These are phyloP conservation scores for Aureobasidium melanogenum DNA, from an alignment of 2,329 filamentous ascomycete species.

Conservation along the genomic window DNA sequence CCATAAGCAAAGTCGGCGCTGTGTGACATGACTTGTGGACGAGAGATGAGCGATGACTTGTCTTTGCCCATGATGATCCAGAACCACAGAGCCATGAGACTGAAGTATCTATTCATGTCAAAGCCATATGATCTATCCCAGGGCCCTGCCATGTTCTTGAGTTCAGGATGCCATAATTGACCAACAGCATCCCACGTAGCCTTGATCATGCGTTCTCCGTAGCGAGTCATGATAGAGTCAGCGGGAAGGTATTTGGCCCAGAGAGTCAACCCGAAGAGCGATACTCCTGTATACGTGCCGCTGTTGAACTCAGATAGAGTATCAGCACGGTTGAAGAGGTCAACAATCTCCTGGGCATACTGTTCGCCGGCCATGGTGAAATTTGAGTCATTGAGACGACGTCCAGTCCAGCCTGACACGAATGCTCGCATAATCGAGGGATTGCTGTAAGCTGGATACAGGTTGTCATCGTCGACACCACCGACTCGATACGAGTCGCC, in stretches of 20 bases:
- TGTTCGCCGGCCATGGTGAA: conserved; percentile 50
- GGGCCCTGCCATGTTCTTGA: conserved; percentile 54
- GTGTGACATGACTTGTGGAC: conserved; percentile 49
- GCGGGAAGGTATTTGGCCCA: conserved; percentile 52
- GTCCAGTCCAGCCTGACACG: conserved; percentile 50
- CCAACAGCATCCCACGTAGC: conserved; percentile 46
- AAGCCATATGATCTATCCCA: conserved; percentile 58
- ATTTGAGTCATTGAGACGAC: conserved; percentile 45
- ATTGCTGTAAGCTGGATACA: conserved; percentile 55
- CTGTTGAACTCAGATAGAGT: conserved; percentile 57
- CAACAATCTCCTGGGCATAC: conserved; percentile 48
- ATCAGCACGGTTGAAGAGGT: conserved; percentile 46
- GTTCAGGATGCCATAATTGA: conserved; percentile 47
- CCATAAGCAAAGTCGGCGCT: conserved; percentile 50
- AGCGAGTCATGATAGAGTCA: conserved; percentile 44
- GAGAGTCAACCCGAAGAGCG: conserved; percentile 48
- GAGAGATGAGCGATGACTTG: conserved; percentile 25
- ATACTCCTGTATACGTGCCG: conserved; percentile 55
- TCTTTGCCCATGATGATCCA: conserved; percentile 49
- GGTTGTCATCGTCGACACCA: conserved; percentile 50
- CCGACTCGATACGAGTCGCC: conserved; percentile 56
- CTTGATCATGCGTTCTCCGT: conserved; percentile 44
- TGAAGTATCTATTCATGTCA: conserved; percentile 55
- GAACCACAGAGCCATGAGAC: conserved; percentile 49
- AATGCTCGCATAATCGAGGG: conserved; percentile 56